Evolutionary conservation across 1,284 basidiomycete genomes (phyloP).

Genomic region (Lignosus rhinocerotis): DNA sequence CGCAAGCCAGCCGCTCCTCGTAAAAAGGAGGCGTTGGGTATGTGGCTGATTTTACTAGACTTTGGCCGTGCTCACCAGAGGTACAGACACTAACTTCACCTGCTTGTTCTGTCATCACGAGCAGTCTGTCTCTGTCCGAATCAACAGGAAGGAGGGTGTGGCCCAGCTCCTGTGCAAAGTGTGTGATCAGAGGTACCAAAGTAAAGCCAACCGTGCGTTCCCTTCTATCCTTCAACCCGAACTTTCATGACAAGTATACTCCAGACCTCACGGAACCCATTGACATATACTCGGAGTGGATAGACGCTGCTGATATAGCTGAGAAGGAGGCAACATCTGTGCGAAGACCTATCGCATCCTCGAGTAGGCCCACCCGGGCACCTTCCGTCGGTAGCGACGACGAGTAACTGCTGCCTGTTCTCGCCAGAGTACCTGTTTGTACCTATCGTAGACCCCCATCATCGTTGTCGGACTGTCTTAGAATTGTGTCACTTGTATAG

Average conservation of each 20-base stretch:
- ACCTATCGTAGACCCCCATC: constrained; percentile 1
- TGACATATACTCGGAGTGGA: constrained; percentile 92
- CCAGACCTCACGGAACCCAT: constrained; percentile 84
- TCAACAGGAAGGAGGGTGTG: constrained; percentile 82
- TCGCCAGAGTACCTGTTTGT: neutral
- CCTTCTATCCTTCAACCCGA: constrained; percentile 19
- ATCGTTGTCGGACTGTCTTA: constrained; percentile 8
- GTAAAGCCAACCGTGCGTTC: constrained; percentile 79
- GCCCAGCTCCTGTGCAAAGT: constrained; percentile 77
- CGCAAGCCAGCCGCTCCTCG: constrained; percentile 62
- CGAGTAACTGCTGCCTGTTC: constrained; percentile 29
- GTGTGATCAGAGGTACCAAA: constrained; percentile 81
- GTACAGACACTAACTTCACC: constrained; percentile 72
- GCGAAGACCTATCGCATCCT: constrained; percentile 59
- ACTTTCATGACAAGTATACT: constrained; percentile 6
- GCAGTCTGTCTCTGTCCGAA: constrained; percentile 83
- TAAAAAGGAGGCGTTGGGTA: constrained; percentile 72
- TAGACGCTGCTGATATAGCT: constrained; percentile 86
- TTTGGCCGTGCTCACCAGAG: constrained; percentile 1
- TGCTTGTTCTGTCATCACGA: constrained; percentile 93
- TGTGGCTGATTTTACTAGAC: constrained; percentile 20
- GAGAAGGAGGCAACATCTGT: constrained; percentile 52
- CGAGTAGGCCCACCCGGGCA: constrained; percentile 47
- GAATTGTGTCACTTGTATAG: constrained; percentile 17
- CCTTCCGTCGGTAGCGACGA: constrained; percentile 43